Base-by-base conservation (phyloP, 2,329 filamentous ascomycete species). In the Ophioceras dolichostomum region DNA sequence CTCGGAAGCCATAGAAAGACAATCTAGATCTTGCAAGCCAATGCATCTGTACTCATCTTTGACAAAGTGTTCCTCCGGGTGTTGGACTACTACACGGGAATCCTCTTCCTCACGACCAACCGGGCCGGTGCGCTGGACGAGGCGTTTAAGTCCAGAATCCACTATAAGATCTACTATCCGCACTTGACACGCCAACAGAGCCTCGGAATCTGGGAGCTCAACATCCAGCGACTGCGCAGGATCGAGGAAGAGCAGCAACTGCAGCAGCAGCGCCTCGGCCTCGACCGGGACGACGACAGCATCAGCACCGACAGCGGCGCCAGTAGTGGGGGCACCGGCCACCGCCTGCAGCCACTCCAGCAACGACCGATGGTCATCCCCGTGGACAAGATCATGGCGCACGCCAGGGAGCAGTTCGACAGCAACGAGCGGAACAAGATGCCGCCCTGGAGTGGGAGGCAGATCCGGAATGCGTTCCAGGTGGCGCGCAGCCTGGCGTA, bases 121-220 rank as follows among this genome's bases (percentile, higher is more conserved):
- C 51, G 57, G 3, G 52, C 59, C 1, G 51, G 45, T 4, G 49
- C 47, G 2, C 54, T 61, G 10, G 57, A 59, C 37, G 53, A 53
- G 34, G 56, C 54, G 10, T 57, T 59, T 45, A 54, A 54, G 36
- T 58, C 55, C 2, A 50, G 55, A 4, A 57, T 58, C 32, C 50
- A 58, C 24, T 39, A 58, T 7, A 45, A 51, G 4, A 44, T 59
- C 4, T 49, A 54, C 32, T 59, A 59, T 40, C 28, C 72, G 67
- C 1, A 14, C 4, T 17, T 32, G 22, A 26, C 22, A 12, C 22
- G 12, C 8, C 7, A 12, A 12, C 8, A 32, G 30, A 32, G n/a
- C 8, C 30, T 32, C 30, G 30, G 19, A 17, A 32, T 32, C 30
- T 32, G 14, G 14, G 10, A 18, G 14, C 30, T 32, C 30, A 32